Conservation (phyloP, 768 basidiomycete species). For the Tricholoma matsutake region DNA sequence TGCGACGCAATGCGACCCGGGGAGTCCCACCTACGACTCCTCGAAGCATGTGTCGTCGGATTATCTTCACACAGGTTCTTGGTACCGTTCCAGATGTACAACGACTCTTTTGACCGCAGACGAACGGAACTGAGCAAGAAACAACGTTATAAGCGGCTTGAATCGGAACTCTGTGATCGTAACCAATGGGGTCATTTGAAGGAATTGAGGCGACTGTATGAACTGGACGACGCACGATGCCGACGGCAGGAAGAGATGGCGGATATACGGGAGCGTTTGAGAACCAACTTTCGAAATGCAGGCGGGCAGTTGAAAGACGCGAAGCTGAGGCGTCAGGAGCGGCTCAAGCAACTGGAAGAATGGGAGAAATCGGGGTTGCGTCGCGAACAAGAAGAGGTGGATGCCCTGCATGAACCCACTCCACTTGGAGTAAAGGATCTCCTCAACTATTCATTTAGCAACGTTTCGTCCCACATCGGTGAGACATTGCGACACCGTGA, state of each 20-base stretch:
- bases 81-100: background rate
- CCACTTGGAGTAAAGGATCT: background rate
- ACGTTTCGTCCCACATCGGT: background rate
- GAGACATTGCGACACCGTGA: background rate
- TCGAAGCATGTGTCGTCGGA: background rate
- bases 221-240: background rate
- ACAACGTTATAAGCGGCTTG: background rate
- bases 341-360: background rate
- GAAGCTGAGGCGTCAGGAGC: background rate
- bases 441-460: background rate
- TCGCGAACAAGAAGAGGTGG: background rate
- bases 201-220: background rate
- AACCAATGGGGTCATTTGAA: background rate
- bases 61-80: background rate
- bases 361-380: background rate
- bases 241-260: background rate
- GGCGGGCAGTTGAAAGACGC: background rate
- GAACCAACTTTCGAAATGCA: background rate
- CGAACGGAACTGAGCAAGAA: background rate
- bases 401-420: background rate
- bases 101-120: background rate
- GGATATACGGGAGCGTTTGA: background rate
- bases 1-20: background rate
- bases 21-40: background rate
- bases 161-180: background rate